These are phyloP conservation scores for Leptographium radiaticola DNA, from an alignment of 2,329 filamentous ascomycete species.

Conservation along the genomic window DNA sequence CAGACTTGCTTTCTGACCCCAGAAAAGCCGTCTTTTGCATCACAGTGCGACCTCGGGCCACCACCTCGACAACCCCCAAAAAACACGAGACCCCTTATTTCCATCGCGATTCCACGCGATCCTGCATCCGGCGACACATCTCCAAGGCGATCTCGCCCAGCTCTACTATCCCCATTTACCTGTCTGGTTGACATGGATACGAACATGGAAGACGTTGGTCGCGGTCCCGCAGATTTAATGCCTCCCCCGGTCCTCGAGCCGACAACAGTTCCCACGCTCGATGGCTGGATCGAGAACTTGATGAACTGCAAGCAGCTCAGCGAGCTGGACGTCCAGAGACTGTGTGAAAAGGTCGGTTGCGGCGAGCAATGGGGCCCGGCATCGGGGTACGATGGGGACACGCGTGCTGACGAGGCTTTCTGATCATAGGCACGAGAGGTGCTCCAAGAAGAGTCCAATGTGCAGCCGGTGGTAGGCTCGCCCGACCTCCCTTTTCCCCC, in stretches of 20 bases:
- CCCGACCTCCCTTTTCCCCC: not conserved
- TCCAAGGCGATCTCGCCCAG: not conserved
- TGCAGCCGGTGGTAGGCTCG: slow-evolving; percentile 85
- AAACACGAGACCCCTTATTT: not conserved
- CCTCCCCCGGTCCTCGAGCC: slow-evolving; percentile 59
- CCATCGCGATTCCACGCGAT: not conserved
- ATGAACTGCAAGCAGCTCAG: slow-evolving; percentile 98
- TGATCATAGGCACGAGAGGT: slow-evolving; percentile 72
- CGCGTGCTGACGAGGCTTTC: not conserved
- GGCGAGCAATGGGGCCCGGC: no score
- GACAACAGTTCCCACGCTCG: slow-evolving; percentile 79
- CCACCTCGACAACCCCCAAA: not conserved
- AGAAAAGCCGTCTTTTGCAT: no score
- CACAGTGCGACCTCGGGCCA: no score
- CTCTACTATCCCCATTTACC: not conserved
- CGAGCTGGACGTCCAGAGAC: slow-evolving; percentile 85
- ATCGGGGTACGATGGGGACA: not conserved
- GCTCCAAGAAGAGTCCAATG: slow-evolving; percentile 93
- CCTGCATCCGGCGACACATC: not conserved
- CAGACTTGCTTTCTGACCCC: not conserved
- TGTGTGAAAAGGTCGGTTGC: slow-evolving; percentile 82
- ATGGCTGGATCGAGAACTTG: slow-evolving; percentile 96
- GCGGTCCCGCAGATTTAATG: slow-evolving; percentile 67
- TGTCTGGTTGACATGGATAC: slow-evolving; percentile 59
- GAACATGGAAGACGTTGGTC: slow-evolving; percentile 96